Percentiles rank a stretch among this genome's conserved stretches.
These are phyloP conservation scores for Phytophthora megakarya DNA, from an alignment of 352 stramenopile species.

Conservation along the genomic window DNA sequence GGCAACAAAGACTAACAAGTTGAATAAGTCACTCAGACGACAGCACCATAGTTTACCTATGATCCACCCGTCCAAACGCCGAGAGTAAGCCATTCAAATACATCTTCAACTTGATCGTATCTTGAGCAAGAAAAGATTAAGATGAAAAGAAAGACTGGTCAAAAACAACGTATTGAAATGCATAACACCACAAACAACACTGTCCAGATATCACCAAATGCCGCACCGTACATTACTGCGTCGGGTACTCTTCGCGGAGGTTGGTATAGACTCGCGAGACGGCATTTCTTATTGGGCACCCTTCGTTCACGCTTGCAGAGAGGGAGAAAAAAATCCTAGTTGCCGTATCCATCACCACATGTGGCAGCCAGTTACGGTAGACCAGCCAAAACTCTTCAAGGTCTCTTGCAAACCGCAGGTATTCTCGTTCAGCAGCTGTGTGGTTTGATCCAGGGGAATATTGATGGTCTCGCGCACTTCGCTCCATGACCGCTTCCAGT, in stretches of 20 bases:
- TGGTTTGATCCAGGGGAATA: not conserved
- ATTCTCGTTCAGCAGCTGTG: not conserved
- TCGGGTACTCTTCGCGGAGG: not conserved
- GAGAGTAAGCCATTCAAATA: slow-evolving; percentile 13
- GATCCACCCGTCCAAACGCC: slow-evolving; percentile 8
- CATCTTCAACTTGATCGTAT: not conserved
- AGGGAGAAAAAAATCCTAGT: slow-evolving; percentile 8
- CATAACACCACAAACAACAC: not conserved
- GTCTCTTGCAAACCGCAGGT: slow-evolving; percentile 11
- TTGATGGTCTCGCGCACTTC: not conserved
- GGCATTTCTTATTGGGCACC: slow-evolving; percentile 8
- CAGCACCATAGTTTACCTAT: slow-evolving; percentile 10
- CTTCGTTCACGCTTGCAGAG: not conserved
- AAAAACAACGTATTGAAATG: slow-evolving; percentile 13
- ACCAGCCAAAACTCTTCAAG: slow-evolving; percentile 31
- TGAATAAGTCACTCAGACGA: not conserved
- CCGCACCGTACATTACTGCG: not conserved
- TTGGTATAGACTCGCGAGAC: slow-evolving; percentile 10
- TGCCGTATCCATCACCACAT: slow-evolving; percentile 16
- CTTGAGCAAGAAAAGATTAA: too few relatives aligned
- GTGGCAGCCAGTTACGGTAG: slow-evolving; percentile 24
- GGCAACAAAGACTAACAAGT: slow-evolving; percentile 3
- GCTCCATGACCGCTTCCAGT: slow-evolving; percentile 1
- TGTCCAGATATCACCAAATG: not conserved
- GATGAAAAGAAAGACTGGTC: too few relatives aligned